phyloP scores from a whole-genome alignment of 225 moss, liverwort and hornwort genomes.

The Rhytidiadelphus loreus region DNA sequence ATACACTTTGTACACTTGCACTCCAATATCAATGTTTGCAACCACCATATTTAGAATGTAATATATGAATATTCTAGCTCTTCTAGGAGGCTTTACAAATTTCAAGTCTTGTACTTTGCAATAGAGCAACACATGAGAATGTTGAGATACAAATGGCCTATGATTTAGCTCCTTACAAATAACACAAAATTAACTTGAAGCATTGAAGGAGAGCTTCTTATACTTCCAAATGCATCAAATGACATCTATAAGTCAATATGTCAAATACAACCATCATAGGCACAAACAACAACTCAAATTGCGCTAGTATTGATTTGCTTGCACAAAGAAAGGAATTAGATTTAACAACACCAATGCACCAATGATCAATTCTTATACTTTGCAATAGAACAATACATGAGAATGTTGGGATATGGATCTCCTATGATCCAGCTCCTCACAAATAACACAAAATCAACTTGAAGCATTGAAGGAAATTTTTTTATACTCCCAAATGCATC shows the following conservation, averaged over 20 bases:
- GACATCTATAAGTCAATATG: no score
- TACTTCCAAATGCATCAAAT: no score
- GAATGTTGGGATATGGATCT: no score
- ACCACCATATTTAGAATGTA: neutral
- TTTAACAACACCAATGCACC: no score
- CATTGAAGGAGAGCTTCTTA: neutral
- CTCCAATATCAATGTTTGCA: neutral
- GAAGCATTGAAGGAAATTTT: neutral
- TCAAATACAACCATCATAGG: no score
- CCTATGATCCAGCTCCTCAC: neutral
- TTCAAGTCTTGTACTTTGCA: neutral
- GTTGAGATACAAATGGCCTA: accelerated
- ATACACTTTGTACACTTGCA: neutral
- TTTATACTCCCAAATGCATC: neutral
- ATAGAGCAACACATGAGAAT: neutral
- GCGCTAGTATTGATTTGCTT: no score
- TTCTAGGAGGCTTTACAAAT: neutral
- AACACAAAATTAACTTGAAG: neutral
- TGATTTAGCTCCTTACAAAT: neutral
- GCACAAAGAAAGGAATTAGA: no score
- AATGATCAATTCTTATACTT: no score
- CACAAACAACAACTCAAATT: no score
- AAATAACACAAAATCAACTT: neutral
- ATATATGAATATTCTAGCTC: neutral
- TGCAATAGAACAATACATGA: no score